A percentile compares a stretch with the other conserved stretches of the same genome.
These are phyloP conservation scores for Mortierella sp. DNA, from an alignment of 371 early-diverging fungal genomes.

Conservation along the genomic window DNA sequence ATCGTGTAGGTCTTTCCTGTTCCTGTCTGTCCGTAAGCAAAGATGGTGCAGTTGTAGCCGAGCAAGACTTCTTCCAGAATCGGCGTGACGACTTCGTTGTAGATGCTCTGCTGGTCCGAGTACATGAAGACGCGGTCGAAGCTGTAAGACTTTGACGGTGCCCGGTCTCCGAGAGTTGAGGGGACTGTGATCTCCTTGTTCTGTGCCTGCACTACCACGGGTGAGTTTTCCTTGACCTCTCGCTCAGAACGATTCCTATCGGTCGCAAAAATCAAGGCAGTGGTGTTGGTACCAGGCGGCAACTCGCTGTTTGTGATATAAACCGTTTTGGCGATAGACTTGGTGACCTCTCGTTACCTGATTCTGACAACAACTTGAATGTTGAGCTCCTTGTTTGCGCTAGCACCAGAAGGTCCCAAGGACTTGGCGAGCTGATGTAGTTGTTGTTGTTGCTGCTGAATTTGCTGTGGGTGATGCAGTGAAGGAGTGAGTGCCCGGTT, in stretches of 20 bases:
- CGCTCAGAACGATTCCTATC: slow-evolving; percentile 39
- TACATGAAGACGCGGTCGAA: slow-evolving; percentile 96
- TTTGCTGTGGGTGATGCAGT: not conserved
- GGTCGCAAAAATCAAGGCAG: not conserved
- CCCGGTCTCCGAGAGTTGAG: slow-evolving; percentile 50
- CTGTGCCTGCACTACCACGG: slow-evolving; percentile 46
- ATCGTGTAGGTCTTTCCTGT: slow-evolving; percentile 94
- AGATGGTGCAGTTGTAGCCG: slow-evolving; percentile 96
- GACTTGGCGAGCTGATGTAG: slow-evolving; percentile 9
- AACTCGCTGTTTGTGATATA: not conserved
- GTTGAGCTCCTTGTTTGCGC: slow-evolving; percentile 49
- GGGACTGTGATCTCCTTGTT: slow-evolving; percentile 50
- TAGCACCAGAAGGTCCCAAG: not conserved
- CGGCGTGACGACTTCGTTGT: slow-evolving; percentile 85
- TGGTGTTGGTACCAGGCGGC: not conserved
- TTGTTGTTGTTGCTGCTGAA: slow-evolving; percentile 9
- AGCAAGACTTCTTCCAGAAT: slow-evolving; percentile 83
- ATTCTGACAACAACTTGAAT: slow-evolving; percentile 56
- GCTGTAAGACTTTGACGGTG: slow-evolving; percentile 76
- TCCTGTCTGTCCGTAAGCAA: slow-evolving; percentile 97
- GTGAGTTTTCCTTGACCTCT: slow-evolving; percentile 47
- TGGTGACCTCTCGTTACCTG: slow-evolving; percentile 23
- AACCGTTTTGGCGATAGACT: not conserved
- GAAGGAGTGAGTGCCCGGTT: slow-evolving; percentile 1
- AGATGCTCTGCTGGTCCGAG: slow-evolving; percentile 87